A percentile compares a stretch with the other conserved stretches of the same genome.
phyloP scores from a whole-genome alignment of 2,329 filamentous ascomycete genomes.

The Venturiaceae sp. region DNA sequence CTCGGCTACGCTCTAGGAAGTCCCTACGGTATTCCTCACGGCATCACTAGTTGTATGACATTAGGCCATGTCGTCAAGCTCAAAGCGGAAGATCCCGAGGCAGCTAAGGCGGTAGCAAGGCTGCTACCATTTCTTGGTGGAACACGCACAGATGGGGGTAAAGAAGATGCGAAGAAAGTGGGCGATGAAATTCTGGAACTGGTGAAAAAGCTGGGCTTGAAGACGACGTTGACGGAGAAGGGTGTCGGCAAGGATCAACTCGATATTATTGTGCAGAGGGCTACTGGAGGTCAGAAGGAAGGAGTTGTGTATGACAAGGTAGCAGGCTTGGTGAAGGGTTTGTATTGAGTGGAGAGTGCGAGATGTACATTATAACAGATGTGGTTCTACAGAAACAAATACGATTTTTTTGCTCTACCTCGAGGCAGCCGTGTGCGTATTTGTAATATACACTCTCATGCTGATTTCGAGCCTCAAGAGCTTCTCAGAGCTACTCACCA shows the following conservation, averaged over 20 bases:
- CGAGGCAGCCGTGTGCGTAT: too few relatives aligned
- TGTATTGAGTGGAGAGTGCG: constrained; percentile 28
- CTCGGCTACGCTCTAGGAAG: constrained; percentile 43
- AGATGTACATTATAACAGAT: not conserved
- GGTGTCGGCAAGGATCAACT: constrained; percentile 31
- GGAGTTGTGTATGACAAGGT: constrained; percentile 30
- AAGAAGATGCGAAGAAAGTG: constrained; percentile 33
- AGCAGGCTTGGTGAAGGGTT: constrained; percentile 29
- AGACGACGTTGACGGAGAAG: constrained; percentile 36
- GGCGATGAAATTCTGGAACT: constrained; percentile 33
- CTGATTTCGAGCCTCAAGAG: too few relatives aligned
- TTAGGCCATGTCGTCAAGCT: constrained; percentile 44
- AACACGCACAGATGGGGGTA: constrained; percentile 24
- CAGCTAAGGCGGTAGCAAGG: constrained; percentile 36
- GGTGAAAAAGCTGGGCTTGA: constrained; percentile 33
- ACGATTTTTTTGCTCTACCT: too few relatives aligned
- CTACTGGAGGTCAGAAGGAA: constrained; percentile 32
- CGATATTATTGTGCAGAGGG: constrained; percentile 31
- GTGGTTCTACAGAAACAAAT: too few relatives aligned
- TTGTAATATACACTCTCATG: not conserved
- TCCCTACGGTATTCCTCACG: constrained; percentile 47
- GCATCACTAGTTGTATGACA: constrained; percentile 45
- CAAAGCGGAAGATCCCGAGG: constrained; percentile 34
- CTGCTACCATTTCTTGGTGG: constrained; percentile 35
- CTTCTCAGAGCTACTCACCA: too few relatives aligned